Evolutionary conservation across 2,329 filamentous ascomycete genomes (phyloP).

Genomic region (Bretziella fagacearum): DNA sequence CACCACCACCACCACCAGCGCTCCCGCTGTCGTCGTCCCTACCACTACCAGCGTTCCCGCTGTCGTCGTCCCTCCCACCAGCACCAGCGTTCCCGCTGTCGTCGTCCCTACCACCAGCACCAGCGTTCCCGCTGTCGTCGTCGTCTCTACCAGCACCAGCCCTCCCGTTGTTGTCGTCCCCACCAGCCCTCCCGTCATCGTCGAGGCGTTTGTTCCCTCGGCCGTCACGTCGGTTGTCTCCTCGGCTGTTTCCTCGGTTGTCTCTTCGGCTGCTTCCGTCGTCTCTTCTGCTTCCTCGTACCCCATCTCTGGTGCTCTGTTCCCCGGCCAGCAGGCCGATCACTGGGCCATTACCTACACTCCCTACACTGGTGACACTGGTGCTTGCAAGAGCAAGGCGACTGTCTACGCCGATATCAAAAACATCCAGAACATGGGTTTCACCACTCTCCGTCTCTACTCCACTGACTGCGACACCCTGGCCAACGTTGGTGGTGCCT

Average conservation of each 20-base stretch:
- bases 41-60: constrained; percentile 17
- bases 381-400: constrained; percentile 46
- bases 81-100: constrained; percentile 18
- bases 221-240: neutral
- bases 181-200: neutral
- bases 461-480: constrained; percentile 80
- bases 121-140: constrained; percentile 19
- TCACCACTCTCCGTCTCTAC: constrained; percentile 65
- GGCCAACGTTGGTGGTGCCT: constrained; percentile 54
- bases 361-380: constrained; percentile 42
- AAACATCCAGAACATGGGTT: constrained; percentile 46
- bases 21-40: constrained; percentile 19
- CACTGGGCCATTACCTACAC: constrained; percentile 69
- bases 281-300: constrained; percentile 17
- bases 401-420: constrained; percentile 44
- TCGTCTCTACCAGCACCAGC: constrained; percentile 18
- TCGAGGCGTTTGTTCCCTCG: neutral
- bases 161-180: constrained; percentile 16
- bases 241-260: constrained; percentile 8
- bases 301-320: constrained; percentile 16
- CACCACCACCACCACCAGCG: constrained; percentile 19
- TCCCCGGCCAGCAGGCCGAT: constrained; percentile 28
- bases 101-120: constrained; percentile 16
- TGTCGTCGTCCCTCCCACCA: constrained; percentile 17
- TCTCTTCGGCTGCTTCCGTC: constrained; percentile 17